Evolutionary conservation across 2,329 filamentous ascomycete species (phyloP), one percentile per base, ranked within the genome.

Genomic region (Cladobotryum protrusum): DNA sequence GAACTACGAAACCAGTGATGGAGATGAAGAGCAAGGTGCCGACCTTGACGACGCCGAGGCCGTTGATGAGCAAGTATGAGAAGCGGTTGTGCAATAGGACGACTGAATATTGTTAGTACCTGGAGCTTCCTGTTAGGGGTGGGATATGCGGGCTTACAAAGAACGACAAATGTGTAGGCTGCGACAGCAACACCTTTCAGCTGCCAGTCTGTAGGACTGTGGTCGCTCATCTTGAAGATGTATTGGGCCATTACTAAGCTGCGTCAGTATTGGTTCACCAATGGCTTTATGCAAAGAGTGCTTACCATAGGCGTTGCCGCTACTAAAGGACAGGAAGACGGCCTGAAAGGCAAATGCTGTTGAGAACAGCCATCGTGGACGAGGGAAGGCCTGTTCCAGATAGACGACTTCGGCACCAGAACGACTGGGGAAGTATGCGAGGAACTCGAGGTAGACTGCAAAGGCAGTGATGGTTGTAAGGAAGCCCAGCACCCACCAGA

Each of bases 371-470:
- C 81, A 83, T 48, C 72, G 76, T 0, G 83, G 84, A 1, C 80
- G 72, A 1, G 82, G 82, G 54, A 77, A 87, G 0, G 81, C 79
- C 58, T 87, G 83, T 56, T 87, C 83, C 0, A 87, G 72, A 56
- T 85, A 87, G 0, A 84, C 83, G 0, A 84, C 82, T 57, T 87
- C 81, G 0, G 77, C 76, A 0, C 83, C 83, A 2, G 79, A 84
- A 7, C 83, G 77, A 58, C 78, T 85, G 1, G 83, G 82, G 52
- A 86, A 87, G 54, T 82, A 86, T 1, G 79, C 73, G 0, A 81
- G 76, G 13, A 79, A 77, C 58, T 87, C 83, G 8, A 86, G 75
- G 50, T 86, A 86, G 0, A 83, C 75, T 0, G 72, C 67, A 3
- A 85, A 72, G 1, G 75, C 76, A 2, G 77, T 72, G 0, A 72